Percentiles rank a stretch among this genome's conserved stretches.
These are phyloP conservation scores for Coemansia sp. DNA, from an alignment of 192 early-diverging fungal species.

Conservation along the genomic window DNA sequence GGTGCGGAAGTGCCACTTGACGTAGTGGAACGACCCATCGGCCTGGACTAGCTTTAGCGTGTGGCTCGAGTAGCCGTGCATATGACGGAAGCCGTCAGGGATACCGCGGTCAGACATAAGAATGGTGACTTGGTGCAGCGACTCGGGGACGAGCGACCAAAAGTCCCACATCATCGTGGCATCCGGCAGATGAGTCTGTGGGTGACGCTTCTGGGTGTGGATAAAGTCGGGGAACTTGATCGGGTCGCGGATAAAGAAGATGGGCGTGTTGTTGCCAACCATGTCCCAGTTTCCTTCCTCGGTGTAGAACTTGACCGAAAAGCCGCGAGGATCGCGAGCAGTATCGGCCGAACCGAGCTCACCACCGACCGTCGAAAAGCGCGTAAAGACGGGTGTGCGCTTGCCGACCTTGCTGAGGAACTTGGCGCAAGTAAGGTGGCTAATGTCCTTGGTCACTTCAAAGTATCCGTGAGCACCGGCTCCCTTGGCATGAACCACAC, in stretches of 20 bases:
- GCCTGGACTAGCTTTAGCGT: constrained; percentile 72
- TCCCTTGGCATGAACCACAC: constrained; percentile 88
- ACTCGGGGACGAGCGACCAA: constrained; percentile 75
- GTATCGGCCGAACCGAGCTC: constrained; percentile 77
- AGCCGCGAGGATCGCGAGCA: constrained; percentile 80
- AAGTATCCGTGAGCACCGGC: constrained; percentile 85
- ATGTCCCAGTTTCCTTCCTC: constrained; percentile 89
- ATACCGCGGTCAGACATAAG: constrained; percentile 86
- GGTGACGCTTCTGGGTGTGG: constrained; percentile 84
- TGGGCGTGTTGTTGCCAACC: constrained; percentile 86
- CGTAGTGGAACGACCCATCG: constrained; percentile 66
- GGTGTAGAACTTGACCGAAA: constrained; percentile 86
- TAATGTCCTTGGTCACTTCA: constrained; percentile 75
- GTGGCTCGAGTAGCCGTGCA: constrained; percentile 84
- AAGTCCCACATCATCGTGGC: constrained; percentile 81
- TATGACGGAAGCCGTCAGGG: constrained; percentile 79
- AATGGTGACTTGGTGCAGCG: constrained; percentile 79
- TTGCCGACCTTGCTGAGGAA: constrained; percentile 73
- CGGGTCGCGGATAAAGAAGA: constrained; percentile 84
- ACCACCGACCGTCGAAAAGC: constrained; percentile 83
- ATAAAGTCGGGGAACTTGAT: constrained; percentile 85
- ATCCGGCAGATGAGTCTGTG: constrained; percentile 73
- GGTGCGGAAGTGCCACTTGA: constrained; percentile 87
- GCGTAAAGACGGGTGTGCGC: constrained; percentile 79
- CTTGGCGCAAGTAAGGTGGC: constrained; percentile 72